Evolutionary conservation across 1,284 basidiomycete species (phyloP).

Genomic region (Leucoagaricus sp.): DNA sequence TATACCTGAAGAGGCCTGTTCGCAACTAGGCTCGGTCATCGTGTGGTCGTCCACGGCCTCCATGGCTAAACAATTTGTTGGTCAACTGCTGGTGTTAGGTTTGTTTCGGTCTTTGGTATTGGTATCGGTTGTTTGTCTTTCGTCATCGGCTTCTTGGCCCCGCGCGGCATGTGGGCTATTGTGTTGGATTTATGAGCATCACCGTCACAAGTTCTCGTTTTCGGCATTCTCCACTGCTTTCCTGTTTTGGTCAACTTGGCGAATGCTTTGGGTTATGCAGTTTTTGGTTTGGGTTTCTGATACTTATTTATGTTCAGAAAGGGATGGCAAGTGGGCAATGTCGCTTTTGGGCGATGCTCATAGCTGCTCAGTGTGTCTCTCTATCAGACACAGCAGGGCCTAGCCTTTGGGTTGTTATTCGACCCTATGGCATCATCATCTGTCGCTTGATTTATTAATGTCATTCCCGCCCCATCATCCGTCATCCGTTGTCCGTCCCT

Average conservation of each 20-base stretch:
- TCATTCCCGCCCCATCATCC: neutral
- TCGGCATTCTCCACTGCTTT: neutral
- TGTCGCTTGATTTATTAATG: neutral
- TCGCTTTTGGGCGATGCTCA: neutral
- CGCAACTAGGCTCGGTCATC: neutral
- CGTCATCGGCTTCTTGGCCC: neutral
- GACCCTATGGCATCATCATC: neutral
- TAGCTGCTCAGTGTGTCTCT: neutral
- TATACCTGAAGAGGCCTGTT: neutral
- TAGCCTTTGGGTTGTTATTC: neutral
- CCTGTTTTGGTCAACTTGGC: neutral
- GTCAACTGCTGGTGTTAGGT: neutral
- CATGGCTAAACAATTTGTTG: neutral
- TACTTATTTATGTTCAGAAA: neutral
- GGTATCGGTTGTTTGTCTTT: neutral
- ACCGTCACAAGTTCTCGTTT: neutral
- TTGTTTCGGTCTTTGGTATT: neutral
- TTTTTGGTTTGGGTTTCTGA: neutral
- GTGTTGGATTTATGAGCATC: neutral
- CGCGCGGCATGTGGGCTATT: neutral
- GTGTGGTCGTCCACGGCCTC: neutral
- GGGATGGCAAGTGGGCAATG: neutral
- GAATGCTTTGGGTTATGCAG: neutral
- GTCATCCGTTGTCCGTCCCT: neutral
- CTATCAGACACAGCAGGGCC: neutral